These are phyloP conservation scores for Monosporascus sp. DNA, from an alignment of 2,329 filamentous ascomycete genomes.

Conservation along the genomic window DNA sequence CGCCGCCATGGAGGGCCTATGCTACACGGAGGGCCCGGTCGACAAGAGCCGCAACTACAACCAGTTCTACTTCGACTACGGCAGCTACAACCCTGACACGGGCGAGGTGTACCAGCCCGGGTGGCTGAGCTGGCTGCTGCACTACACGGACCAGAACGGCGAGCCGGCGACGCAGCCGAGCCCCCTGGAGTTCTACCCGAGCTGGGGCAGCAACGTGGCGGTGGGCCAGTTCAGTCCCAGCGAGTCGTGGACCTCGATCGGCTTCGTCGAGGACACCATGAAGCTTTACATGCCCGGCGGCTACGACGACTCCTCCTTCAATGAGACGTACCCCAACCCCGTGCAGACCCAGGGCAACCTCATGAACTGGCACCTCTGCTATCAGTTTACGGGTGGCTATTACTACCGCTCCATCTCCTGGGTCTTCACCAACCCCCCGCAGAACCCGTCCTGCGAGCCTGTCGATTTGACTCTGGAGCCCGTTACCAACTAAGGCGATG, in stretches of 20 bases:
- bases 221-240: conserved; percentile 13
- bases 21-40: conserved; percentile 11
- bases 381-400: conserved; percentile 18
- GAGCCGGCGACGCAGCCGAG: conserved; percentile 4
- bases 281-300: conserved; percentile 15
- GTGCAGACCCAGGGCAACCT: conserved; percentile 8
- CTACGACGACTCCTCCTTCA: conserved; percentile 17
- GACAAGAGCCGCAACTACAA: conserved; percentile 5
- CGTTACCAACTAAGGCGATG: background rate
- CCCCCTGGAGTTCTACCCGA: conserved; percentile 8
- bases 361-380: conserved; percentile 20
- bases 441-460: conserved; percentile 20
- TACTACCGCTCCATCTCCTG: conserved; percentile 22
- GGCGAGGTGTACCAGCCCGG: conserved; percentile 14
- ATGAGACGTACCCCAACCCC: conserved; percentile 7
- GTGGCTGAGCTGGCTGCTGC: conserved; percentile 13
- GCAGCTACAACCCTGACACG: conserved; percentile 9
- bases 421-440: conserved; percentile 15
- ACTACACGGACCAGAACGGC: conserved; percentile 5
- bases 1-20: conserved; percentile 18
- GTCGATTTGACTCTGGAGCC: conserved; percentile 14
- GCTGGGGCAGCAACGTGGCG: conserved; percentile 17
- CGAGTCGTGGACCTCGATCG: conserved; percentile 5
- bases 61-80: conserved; percentile 21
- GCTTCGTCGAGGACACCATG: conserved; percentile 12